These are phyloP conservation scores for Asterophora parasitica DNA, from an alignment of 768 basidiomycete species.

Conservation along the genomic window DNA sequence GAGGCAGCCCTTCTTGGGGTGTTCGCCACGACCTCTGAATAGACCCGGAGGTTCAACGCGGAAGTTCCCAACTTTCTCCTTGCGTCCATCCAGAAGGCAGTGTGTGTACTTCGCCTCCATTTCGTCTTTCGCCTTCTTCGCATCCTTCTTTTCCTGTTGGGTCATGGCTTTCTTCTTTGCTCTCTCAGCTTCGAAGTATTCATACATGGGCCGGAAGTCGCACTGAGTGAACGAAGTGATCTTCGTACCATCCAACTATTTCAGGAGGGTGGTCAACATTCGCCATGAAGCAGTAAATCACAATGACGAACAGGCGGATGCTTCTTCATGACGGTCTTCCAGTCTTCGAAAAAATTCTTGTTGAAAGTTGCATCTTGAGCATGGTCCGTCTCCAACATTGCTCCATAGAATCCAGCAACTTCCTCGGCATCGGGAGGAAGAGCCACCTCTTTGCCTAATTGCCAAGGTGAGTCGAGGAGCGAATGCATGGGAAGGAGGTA, in stretches of 20 bases:
- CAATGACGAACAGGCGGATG: constrained; percentile 70
- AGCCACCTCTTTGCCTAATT: constrained; percentile 66
- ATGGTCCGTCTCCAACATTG: constrained; percentile 90
- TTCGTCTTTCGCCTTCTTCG: constrained; percentile 81
- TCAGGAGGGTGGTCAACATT: constrained; percentile 8
- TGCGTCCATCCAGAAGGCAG: constrained; percentile 91
- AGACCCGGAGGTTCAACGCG: constrained; percentile 97
- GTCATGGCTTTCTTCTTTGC: constrained; percentile 88
- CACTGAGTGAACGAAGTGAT: constrained; percentile 76
- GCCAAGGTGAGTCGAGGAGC: constrained; percentile 9
- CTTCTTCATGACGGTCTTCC: constrained; percentile 68
- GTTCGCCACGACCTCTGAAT: constrained; percentile 96
- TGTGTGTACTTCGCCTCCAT: constrained; percentile 79
- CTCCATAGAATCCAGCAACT: constrained; percentile 94
- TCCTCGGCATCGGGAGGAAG: constrained; percentile 89
- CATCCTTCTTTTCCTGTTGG: constrained; percentile 83
- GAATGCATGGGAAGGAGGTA: constrained; percentile 3
- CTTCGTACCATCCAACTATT: constrained; percentile 64
- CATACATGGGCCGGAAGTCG: constrained; percentile 93
- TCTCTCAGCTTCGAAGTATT: constrained; percentile 88
- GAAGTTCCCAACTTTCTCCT: constrained; percentile 98
- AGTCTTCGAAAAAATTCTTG: constrained; percentile 95
- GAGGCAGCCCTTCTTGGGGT: constrained; percentile 93
- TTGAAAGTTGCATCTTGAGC: constrained; percentile 85
- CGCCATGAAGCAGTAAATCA: neutral